Conservation (phyloP, 176 grass and related monocot species). For the Carex cristatella region DNA sequence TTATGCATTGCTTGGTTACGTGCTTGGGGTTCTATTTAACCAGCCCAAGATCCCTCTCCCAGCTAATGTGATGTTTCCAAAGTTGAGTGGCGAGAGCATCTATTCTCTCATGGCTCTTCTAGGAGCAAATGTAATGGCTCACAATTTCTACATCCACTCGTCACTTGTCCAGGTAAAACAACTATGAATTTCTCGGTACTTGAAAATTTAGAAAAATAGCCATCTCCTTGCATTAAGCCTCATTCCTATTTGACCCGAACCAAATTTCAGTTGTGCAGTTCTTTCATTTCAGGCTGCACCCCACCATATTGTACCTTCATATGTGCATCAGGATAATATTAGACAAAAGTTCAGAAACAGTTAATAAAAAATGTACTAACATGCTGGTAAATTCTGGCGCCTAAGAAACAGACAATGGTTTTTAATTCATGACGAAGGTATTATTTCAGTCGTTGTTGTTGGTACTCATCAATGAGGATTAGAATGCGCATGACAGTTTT, state of each 20-base stretch:
- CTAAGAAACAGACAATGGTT: not conserved
- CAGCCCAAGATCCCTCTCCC: conserved; percentile 82
- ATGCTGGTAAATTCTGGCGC: not conserved
- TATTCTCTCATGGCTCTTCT: conserved; percentile 98
- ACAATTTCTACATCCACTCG: conserved; percentile 97
- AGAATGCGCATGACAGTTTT: not conserved
- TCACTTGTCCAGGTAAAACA: conserved; percentile 72
- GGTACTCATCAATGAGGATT: not conserved
- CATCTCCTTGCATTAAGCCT: not conserved
- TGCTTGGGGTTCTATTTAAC: conserved; percentile 80
- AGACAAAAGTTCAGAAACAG: not conserved
- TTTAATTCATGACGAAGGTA: not conserved
- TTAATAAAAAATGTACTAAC: not conserved
- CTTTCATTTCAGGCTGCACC: not conserved
- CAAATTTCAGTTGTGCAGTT: not conserved
- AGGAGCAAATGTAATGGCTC: conserved; percentile 92
- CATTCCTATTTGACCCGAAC: not conserved
- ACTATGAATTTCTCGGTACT: conserved; percentile 12
- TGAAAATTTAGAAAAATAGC: not conserved
- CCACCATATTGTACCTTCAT: not conserved
- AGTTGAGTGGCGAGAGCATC: conserved; percentile 83
- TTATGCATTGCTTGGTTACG: conserved; percentile 74
- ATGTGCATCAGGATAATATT: not conserved
- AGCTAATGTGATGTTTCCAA: conserved; percentile 70
- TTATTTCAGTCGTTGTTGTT: not conserved